phyloP scores from a whole-genome alignment of 2,329 filamentous ascomycete genomes.

The Colletotrichum sp. region DNA sequence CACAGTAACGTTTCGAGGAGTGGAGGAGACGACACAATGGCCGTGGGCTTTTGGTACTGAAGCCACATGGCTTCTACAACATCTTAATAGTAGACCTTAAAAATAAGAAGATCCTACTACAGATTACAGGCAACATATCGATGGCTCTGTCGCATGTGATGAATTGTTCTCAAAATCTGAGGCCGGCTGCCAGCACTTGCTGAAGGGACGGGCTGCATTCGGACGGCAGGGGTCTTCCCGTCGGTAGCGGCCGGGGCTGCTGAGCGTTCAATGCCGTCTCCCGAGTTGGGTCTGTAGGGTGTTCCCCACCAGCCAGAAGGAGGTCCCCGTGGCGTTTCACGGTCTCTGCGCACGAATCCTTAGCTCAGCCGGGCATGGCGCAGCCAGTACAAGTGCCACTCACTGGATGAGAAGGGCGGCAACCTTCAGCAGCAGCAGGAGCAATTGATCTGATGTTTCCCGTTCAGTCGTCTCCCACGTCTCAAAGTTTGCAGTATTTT shows the following conservation, averaged over 20 bases:
- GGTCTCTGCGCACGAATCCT: constrained; percentile 1
- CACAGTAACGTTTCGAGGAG: neutral
- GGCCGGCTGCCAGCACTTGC: neutral
- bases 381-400: neutral
- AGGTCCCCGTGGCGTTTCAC: constrained; percentile 15
- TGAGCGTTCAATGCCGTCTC: neutral
- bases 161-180: neutral
- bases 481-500: neutral
- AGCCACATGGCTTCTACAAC: neutral
- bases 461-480: neutral
- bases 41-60: neutral
- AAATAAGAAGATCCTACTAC: neutral
- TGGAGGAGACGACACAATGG: neutral
- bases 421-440: neutral
- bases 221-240: constrained; percentile 16
- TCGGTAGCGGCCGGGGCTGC: neutral
- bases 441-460: constrained; percentile 10
- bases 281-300: neutral
- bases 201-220: neutral
- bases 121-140: neutral
- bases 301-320: neutral
- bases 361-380: constrained; percentile 2
- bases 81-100: constrained; percentile 2
- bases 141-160: neutral
- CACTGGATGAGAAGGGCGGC: neutral